Conservation (phyloP, 2,329 filamentous ascomycete species). For the Tetracladium maxilliforme region DNA sequence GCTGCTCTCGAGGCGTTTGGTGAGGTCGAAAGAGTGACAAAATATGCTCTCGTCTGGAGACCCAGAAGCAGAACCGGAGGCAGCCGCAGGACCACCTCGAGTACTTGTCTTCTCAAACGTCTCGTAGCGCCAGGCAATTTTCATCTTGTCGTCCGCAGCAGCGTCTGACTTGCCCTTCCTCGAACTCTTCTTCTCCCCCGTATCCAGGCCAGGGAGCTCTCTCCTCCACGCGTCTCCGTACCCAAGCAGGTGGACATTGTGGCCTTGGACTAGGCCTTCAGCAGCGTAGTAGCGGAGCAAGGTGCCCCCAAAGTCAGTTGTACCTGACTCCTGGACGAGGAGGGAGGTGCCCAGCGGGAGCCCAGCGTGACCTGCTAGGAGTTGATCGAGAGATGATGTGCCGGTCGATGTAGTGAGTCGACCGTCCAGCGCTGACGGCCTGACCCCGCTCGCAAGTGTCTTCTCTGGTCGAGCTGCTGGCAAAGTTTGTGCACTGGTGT, state of each 20-base stretch:
- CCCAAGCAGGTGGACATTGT: slow-evolving; percentile 75
- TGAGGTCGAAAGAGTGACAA: slow-evolving; percentile 61
- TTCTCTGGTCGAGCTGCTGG: slow-evolving; percentile 10
- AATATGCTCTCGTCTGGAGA: slow-evolving; percentile 24
- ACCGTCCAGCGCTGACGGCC: slow-evolving; percentile 81
- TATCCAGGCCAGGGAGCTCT: slow-evolving; percentile 64
- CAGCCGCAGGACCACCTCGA: slow-evolving; percentile 5
- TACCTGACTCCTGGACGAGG: slow-evolving; percentile 76
- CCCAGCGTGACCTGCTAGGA: slow-evolving; percentile 77
- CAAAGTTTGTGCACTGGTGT: slow-evolving; percentile 5
- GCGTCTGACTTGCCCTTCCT: slow-evolving; percentile 18
- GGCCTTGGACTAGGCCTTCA: slow-evolving; percentile 83
- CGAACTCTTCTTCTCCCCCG: slow-evolving; percentile 20
- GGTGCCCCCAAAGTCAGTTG: slow-evolving; percentile 83
- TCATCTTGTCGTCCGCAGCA: slow-evolving; percentile 63
- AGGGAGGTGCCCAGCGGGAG: slow-evolving; percentile 69
- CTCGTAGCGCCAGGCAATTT: slow-evolving; percentile 98
- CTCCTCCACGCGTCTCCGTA: slow-evolving; percentile 66
- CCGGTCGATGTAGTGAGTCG: slow-evolving; percentile 84
- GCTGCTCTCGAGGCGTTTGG: slow-evolving; percentile 44
- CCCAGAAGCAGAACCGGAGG: slow-evolving; percentile 3
- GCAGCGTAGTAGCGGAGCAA: slow-evolving; percentile 81
- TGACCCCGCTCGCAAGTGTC: slow-evolving; percentile 34
- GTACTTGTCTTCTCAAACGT: slow-evolving; percentile 37
- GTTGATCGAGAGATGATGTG: slow-evolving; percentile 67